Evolutionary conservation across 306 rosid species (phyloP), one percentile per base, ranked within the genome.

Genomic region (Trifolium repens): DNA sequence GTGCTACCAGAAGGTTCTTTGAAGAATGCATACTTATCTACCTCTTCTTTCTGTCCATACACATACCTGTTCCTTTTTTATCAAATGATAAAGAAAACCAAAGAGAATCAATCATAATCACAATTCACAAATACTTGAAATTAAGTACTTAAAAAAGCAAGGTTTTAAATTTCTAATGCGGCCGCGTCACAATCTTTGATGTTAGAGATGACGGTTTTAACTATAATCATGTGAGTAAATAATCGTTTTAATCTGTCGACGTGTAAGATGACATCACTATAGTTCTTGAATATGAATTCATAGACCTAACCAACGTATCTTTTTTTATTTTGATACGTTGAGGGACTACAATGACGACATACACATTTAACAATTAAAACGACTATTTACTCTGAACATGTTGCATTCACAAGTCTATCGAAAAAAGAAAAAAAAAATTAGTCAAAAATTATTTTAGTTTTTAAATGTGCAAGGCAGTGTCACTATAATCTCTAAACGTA

Each of bases 21-120:
- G 89, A 90, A 93, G 85, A 91, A 91, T 66, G 88, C 86, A 84
- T 86, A 89, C 76, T 90, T 96, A 86, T 80, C 92, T 43, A 80
- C 90, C 67, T 84, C 93, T 58, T 86, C 94, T 79, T 85, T 93
- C 76, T 82, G 44, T 76, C 91, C 91, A 81, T 85, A 84, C 49
- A 70, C 78, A 72, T 80, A 79, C 86, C 91, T 91, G 66, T 84
- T 87, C 84, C 86, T 89, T 83, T 80, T 82, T 54, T 14, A 0
- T 42, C 27, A 67, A 35, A 55, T 7, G 15, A 55, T 8, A 39
- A 22, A 8, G 24, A 34, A 27, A 44, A 54, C 24, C 2, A 55
- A 26, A 65, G 8, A 52, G 24, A 16, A 17, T 14, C 9, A 69
- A 24, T 3, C 43, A 50, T 13, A 27, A 30, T 7, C 50, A 52